Percentiles rank a stretch among this genome's conserved stretches.
These are phyloP conservation scores for Fusarium staphyleae DNA, from an alignment of 2,329 filamentous ascomycete genomes.

Conservation along the genomic window DNA sequence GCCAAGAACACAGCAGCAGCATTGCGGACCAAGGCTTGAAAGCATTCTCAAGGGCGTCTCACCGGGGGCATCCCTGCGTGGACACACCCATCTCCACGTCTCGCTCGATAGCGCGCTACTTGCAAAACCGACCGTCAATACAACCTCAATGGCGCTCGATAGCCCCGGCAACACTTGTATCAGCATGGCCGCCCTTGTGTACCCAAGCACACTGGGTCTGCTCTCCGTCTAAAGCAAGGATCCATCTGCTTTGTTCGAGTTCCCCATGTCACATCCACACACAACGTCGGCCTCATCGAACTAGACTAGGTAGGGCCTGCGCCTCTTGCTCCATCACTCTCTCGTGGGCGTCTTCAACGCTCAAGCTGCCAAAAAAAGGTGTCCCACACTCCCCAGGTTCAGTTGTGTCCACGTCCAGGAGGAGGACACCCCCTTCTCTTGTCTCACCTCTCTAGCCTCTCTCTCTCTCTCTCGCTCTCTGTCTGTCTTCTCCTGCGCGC, in stretches of 20 bases:
- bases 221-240: slow-evolving; percentile 5
- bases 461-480: slow-evolving; percentile 21
- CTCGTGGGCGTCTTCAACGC: slow-evolving; percentile 16
- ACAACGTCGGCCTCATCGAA: neutral
- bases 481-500: slow-evolving; percentile 15
- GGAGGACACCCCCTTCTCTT: neutral
- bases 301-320: slow-evolving; percentile 6
- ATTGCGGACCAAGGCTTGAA: slow-evolving; percentile 11
- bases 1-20: neutral
- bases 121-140: slow-evolving; percentile 8
- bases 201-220: slow-evolving; percentile 15
- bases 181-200: slow-evolving; percentile 16
- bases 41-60: slow-evolving; percentile 21
- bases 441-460: slow-evolving; percentile 18
- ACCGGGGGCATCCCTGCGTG: slow-evolving; percentile 20
- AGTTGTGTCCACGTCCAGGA: slow-evolving; percentile 23
- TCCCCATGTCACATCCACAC: neutral
- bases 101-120: slow-evolving; percentile 28
- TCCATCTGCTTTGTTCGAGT: slow-evolving; percentile 28
- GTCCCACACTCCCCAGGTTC: slow-evolving; percentile 31
- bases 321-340: slow-evolving; percentile 3
- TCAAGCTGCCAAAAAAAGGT: slow-evolving; percentile 25
- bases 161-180: slow-evolving; percentile 18
- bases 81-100: slow-evolving; percentile 26
- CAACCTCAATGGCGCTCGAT: slow-evolving; percentile 5